A percentile compares a stretch with the other conserved stretches of the same genome.
These are phyloP conservation scores for Saururus chinensis DNA, from an alignment of 164 flowering plant species.

Conservation along the genomic window DNA sequence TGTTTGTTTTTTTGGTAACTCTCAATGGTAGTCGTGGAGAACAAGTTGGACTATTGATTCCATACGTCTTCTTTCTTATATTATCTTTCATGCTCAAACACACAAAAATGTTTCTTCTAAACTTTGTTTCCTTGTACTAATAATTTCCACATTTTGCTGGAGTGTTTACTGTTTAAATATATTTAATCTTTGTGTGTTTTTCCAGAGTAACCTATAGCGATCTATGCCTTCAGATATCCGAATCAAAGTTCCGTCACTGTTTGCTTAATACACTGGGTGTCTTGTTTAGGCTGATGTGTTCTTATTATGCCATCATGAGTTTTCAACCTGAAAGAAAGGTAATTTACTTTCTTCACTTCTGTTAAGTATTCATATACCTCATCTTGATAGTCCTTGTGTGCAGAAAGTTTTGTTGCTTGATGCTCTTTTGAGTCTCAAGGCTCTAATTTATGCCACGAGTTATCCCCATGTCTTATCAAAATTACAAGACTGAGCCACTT, in stretches of 20 bases:
- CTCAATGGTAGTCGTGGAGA: not conserved
- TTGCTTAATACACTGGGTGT: slow-evolving; percentile 63
- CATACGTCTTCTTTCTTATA: not conserved
- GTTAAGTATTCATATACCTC: not conserved
- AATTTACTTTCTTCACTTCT: not conserved
- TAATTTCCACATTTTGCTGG: not conserved
- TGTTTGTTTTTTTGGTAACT: no score
- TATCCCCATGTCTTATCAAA: no score
- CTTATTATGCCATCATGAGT: slow-evolving; percentile 74
- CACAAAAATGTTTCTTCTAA: not conserved
- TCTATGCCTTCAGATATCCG: slow-evolving; percentile 85
- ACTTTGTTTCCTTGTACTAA: not conserved
- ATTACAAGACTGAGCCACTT: no score
- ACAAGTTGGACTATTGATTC: not conserved
- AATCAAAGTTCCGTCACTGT: slow-evolving; percentile 84
- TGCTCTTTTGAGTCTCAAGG: not conserved
- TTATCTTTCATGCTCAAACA: not conserved
- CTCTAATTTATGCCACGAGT: no score
- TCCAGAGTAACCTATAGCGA: slow-evolving; percentile 96
- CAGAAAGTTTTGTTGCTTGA: not conserved
- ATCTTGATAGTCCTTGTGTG: not conserved
- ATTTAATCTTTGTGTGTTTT: not conserved
- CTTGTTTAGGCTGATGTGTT: slow-evolving; percentile 70
- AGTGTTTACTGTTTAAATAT: not conserved
- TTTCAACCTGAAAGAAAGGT: slow-evolving; percentile 67